Percentiles rank a stretch among this genome's conserved stretches.
Conservation (phyloP, 306 rosid species). For the Cotoneaster glaucophyllus region DNA sequence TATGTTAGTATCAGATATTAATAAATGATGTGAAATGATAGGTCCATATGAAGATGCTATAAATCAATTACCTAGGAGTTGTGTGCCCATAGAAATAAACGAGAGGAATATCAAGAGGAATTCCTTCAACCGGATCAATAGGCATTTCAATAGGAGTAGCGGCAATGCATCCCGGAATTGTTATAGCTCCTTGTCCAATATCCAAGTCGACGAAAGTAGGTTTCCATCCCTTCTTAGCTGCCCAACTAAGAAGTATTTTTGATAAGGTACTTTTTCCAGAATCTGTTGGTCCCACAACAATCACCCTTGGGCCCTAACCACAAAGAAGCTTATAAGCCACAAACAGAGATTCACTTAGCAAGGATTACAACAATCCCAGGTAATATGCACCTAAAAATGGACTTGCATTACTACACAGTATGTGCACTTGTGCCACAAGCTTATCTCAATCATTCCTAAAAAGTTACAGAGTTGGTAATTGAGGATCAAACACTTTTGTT, state of each 20-base stretch:
- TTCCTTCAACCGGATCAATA: conserved; percentile 88
- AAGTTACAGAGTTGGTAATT: neutral
- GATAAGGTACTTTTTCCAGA: conserved; percentile 84
- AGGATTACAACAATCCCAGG: neutral
- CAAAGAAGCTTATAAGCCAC: conserved; percentile 1
- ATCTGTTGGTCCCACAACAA: conserved; percentile 94
- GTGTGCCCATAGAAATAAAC: conserved; percentile 86
- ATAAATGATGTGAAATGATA: neutral
- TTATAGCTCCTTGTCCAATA: conserved; percentile 94
- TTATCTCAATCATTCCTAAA: neutral
- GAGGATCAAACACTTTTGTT: neutral
- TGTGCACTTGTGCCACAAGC: neutral
- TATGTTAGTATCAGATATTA: neutral
- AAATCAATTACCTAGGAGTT: conserved; percentile 56
- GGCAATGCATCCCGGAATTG: conserved; percentile 85
- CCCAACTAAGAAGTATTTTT: conserved; percentile 98
- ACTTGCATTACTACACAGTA: neutral
- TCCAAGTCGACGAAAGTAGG: conserved; percentile 94
- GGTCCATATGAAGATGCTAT: neutral
- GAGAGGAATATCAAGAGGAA: conserved; percentile 92
- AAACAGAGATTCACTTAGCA: conserved; percentile 6
- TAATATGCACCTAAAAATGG: neutral
- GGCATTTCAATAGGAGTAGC: conserved; percentile 98
- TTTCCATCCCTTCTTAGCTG: conserved; percentile 92
- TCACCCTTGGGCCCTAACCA: conserved; percentile 92